Evolutionary conservation across 2,329 filamentous ascomycete genomes (phyloP).

Genomic region (Sporothrix mexicana): DNA sequence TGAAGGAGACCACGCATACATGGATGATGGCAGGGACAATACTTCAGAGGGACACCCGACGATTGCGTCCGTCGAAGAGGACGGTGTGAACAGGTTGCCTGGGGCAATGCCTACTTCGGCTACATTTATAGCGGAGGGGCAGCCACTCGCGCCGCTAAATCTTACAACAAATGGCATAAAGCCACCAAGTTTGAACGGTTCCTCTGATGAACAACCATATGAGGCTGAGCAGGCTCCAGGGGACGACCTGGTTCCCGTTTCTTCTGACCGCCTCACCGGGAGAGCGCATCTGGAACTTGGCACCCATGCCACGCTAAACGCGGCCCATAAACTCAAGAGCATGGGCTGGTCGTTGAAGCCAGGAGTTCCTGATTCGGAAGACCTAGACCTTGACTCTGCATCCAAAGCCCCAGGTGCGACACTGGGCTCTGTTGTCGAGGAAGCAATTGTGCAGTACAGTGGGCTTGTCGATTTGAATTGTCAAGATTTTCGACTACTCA

Average conservation of each 20-base stretch:
- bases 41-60: conserved; percentile 71
- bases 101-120: neutral
- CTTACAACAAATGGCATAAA: too few species aligned
- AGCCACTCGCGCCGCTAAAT: neutral
- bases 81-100: conserved; percentile 50
- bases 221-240: conserved; percentile 47
- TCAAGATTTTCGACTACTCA: conserved; percentile 87
- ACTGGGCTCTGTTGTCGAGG: conserved; percentile 88
- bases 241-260: conserved; percentile 66
- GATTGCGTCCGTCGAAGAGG: conserved; percentile 74
- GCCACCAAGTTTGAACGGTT: too few species aligned
- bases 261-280: conserved; percentile 72
- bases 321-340: conserved; percentile 74
- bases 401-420: conserved; percentile 71
- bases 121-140: neutral
- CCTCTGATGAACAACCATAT: too few species aligned
- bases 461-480: conserved; percentile 80
- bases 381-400: conserved; percentile 72
- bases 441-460: conserved; percentile 87
- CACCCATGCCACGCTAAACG: conserved; percentile 70
- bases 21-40: conserved; percentile 83
- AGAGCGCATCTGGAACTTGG: conserved; percentile 74
- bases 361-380: conserved; percentile 65
- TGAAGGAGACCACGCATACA: conserved; percentile 80
- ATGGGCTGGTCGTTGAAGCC: conserved; percentile 83